Evolutionary conservation across 2,329 filamentous ascomycete genomes (phyloP), one percentile per base, ranked within the genome.

Genomic region (Lachnellula subtilissima): DNA sequence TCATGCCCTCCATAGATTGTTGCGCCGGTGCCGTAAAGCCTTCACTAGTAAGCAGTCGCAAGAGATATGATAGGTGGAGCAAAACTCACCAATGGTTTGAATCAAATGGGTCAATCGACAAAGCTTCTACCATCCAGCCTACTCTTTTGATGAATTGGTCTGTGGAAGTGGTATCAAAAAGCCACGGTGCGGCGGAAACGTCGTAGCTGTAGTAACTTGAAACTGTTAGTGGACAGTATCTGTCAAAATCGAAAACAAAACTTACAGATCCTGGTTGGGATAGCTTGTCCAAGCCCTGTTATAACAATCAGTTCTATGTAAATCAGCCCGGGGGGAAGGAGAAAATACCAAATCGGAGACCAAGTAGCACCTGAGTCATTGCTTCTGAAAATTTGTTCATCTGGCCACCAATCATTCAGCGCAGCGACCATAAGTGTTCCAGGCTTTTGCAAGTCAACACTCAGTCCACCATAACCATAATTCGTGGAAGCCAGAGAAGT

Each of bases 121-220:
- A 67, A 0, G 76, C 71, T 62, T 84, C 82, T 8, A 84, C 79
- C 82, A 84, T 84, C 81, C 81, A 84, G 1, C 82, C 82, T 3
- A 84, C 67, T 32, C 49, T 57, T 12, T 54, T 46, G 14, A 53
- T 19, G 32, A 60, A 63, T 11, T 60, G 36, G n/a, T 52, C 56
- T 12, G 62, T 63, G 17, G 53, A 58, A 22, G 59, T 63, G 15
- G 52, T 60, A 48, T 58, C 63, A 22, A 54, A 51, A 17, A 61
- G 55, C 64, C 62, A 63, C 3, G 63, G 58, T 15, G 63, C 62
- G 3, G 63, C 45, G 46, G 63, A 56, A 23, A 65, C 58, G 45
- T 65, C 60, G 23, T 58, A 65, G 12, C 39, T 42, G 47, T 65
- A 65, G 36, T 65, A 61, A 17, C 56, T 58, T 7, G 14, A n/a